A percentile compares a stretch with the other conserved stretches of the same genome.
phyloP scores from a whole-genome alignment of 495 filamentous ascomycete genomes.

The Daldinia vernicosa region DNA sequence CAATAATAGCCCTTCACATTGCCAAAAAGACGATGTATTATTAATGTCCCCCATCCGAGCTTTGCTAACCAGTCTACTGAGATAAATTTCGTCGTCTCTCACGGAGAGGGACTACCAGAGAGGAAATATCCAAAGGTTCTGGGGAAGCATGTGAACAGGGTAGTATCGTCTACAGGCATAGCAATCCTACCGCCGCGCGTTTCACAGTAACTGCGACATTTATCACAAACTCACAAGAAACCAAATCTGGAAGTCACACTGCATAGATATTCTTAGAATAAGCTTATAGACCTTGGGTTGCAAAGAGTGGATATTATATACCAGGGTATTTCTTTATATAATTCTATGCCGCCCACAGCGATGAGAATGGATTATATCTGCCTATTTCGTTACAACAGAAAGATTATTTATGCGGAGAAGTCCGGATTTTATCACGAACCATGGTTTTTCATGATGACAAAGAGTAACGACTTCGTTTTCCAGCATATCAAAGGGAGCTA shows the following conservation, averaged over 20 bases:
- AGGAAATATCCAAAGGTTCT: constrained; percentile 7
- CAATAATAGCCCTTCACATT: not conserved
- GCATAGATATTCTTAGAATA: constrained; percentile 8
- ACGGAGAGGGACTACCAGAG: constrained; percentile 1
- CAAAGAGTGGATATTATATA: constrained; percentile 4
- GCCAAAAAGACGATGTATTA: not conserved
- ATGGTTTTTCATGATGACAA: not conserved
- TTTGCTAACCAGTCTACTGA: no score
- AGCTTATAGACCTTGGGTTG: not conserved
- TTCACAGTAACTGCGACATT: constrained; percentile 27
- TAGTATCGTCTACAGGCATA: constrained; percentile 34
- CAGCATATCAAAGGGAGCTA: not conserved
- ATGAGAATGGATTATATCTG: not conserved
- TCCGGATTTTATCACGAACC: not conserved
- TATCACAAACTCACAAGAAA: constrained; percentile 9
- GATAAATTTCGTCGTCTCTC: not conserved
- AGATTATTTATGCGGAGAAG: not conserved
- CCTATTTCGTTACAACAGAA: not conserved
- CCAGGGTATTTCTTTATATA: constrained; percentile 8
- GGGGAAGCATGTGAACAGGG: constrained; percentile 13
- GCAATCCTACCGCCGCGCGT: constrained; percentile 23
- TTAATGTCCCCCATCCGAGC: not conserved
- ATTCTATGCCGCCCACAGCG: constrained; percentile 4
- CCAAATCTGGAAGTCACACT: constrained; percentile 3
- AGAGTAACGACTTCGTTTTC: not conserved